Conservation (phyloP, 495 filamentous ascomycete genomes). For the Podospora comata region DNA sequence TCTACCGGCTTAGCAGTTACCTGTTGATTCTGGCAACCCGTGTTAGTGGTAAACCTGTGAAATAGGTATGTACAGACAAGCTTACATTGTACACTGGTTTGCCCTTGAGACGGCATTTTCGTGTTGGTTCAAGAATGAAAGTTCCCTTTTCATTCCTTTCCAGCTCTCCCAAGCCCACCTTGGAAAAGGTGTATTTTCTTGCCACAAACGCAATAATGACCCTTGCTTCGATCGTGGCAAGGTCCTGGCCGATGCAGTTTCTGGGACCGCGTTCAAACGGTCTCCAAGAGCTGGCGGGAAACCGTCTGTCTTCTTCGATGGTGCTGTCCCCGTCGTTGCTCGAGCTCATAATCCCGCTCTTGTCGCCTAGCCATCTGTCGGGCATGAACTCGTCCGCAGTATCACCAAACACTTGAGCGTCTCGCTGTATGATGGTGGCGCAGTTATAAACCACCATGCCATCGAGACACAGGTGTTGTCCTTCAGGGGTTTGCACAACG, state of each 20-base stretch:
- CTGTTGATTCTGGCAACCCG: constrained; percentile 25
- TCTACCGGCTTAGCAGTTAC: constrained; percentile 41
- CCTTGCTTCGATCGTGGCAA: constrained; percentile 46
- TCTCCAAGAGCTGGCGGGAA: constrained; percentile 45
- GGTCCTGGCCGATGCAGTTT: constrained; percentile 56
- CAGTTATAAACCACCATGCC: constrained; percentile 53
- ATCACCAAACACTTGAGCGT: constrained; percentile 54
- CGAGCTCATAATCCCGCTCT: constrained; percentile 20
- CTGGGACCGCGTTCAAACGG: constrained; percentile 56
- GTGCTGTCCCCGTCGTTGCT: constrained; percentile 27
- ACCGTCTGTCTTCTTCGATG: constrained; percentile 19
- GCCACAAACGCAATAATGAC: constrained; percentile 39
- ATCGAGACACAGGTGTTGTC: constrained; percentile 55
- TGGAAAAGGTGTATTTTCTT: constrained; percentile 43
- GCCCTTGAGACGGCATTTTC: constrained; percentile 8
- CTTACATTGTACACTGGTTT: constrained; percentile 44
- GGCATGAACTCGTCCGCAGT: constrained; percentile 58
- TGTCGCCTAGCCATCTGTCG: constrained; percentile 59
- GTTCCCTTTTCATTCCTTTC: constrained; percentile 37
- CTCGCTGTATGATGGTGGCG: constrained; percentile 53
- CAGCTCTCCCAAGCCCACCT: constrained; percentile 45
- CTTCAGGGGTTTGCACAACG: constrained; percentile 44
- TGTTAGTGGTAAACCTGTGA: constrained; percentile 6
- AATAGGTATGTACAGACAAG: constrained; percentile 1
- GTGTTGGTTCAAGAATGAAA: constrained; percentile 37